Evolutionary conservation across 441 rosid species (phyloP), one percentile per base, ranked within the genome.

Genomic region (Mallotus repandus): DNA sequence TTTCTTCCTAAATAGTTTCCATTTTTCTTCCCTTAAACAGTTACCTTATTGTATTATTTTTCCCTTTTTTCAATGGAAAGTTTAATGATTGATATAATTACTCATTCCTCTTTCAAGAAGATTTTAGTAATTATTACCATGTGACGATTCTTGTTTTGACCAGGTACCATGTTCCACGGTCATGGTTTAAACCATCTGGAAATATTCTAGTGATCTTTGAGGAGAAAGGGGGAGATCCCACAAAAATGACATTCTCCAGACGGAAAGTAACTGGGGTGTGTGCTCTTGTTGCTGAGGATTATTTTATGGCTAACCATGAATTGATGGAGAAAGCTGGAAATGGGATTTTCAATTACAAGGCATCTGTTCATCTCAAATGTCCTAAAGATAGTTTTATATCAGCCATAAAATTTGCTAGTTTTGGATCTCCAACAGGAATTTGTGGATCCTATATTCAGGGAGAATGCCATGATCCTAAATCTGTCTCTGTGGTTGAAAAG

Each of bases 161-260:
- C 79, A 93, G 99, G 99, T 96, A 96, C 84, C 98, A 93, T 74
- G 90, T 96, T 64, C 98, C 97, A 0, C 83, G 97, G 55, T 91
- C 98, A 76, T 93, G 98, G 99, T 91, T 96, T 79, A 96, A 91
- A 78, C 84, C 97, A 72, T 85, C 96, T 4, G 91, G 98, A 70
- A 96, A 96, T 70, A 67, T 88, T 75, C 85, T 93, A 77, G 97
- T 91, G 71, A 86, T 96, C 63, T 85, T 96, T 14, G 99, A 96
- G 89, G 98, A 93, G 87, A 89, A 79, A 81, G 97, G 97, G 4
- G 99, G 97, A 66, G 85, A 90, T 82, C 97, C 99, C 56, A 79
- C 80, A 55, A 86, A 84, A 79, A 89, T 96, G 55, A 82, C 67
- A 10, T 88, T 93, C 71, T 83, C 95, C 0, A 90, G 81, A 78